phyloP scores from a whole-genome alignment of 202 grass and related monocot genomes.

The Saccharum hybrid region DNA sequence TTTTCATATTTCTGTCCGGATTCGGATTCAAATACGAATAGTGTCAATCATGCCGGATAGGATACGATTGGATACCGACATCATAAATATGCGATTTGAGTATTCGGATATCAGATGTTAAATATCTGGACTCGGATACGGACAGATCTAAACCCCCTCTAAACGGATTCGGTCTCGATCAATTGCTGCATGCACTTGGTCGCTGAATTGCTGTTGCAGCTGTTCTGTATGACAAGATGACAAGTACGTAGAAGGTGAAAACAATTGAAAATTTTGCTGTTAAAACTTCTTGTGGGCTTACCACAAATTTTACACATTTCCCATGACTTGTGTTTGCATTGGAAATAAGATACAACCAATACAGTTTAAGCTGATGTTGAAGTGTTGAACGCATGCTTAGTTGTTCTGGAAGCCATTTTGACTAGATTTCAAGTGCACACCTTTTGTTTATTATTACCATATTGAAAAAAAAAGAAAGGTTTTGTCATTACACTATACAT shows the following conservation, averaged over 20 bases:
- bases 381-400: neutral
- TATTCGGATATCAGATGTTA: too few species aligned
- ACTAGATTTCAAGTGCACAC: neutral
- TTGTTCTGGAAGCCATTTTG: slow-evolving; percentile 22
- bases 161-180: too few species aligned
- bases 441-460: slow-evolving; percentile 13
- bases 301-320: neutral
- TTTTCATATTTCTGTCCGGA: too few species aligned
- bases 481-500: neutral
- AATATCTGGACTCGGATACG: too few species aligned
- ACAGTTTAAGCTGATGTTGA: neutral
- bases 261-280: neutral
- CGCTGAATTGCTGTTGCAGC: neutral
- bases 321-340: neutral
- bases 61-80: too few species aligned
- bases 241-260: neutral
- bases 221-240: neutral
- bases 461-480: neutral
- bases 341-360: neutral
- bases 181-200: too few species aligned
- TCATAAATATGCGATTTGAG: too few species aligned
- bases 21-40: too few species aligned
- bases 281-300: neutral
- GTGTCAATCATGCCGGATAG: too few species aligned
- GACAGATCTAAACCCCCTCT: too few species aligned